Conservation (phyloP, 2,329 filamentous ascomycete species). For the Coniochaeta sp. region DNA sequence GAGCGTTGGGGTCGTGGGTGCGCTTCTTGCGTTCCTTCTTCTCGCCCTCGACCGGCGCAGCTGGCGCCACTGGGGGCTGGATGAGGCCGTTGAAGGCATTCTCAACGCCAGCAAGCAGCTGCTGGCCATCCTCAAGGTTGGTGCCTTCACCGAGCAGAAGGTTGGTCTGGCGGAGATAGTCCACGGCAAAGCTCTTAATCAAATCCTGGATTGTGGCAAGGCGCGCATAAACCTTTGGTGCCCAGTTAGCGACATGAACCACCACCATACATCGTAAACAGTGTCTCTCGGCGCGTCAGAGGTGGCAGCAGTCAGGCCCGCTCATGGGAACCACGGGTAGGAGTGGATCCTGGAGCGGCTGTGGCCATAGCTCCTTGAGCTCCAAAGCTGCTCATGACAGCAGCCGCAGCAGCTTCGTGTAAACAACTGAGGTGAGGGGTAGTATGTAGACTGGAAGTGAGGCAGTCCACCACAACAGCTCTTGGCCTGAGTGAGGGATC, state of each 20-base stretch:
- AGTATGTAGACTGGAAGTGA: neutral
- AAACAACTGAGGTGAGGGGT: neutral
- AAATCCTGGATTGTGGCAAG: constrained; percentile 73
- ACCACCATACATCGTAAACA: neutral
- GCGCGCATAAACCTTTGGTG: constrained; percentile 65
- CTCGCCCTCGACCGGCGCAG: constrained; percentile 44
- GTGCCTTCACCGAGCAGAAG: constrained; percentile 64
- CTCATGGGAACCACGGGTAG: constrained; percentile 9
- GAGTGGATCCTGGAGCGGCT: neutral
- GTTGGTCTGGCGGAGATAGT: constrained; percentile 85
- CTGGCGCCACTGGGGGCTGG: constrained; percentile 27
- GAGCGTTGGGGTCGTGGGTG: constrained; percentile 83
- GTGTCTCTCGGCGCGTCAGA: neutral
- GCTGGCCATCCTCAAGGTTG: constrained; percentile 36
- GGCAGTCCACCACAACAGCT: neutral
- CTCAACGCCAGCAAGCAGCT: constrained; percentile 43
- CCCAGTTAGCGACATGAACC: constrained; percentile 23
- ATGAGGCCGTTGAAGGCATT: constrained; percentile 38
- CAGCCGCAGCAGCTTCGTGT: neutral
- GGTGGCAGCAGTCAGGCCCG: neutral
- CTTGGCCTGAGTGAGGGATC: neutral
- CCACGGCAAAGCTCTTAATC: constrained; percentile 70
- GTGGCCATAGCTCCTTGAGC: constrained; percentile 4
- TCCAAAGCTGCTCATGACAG: neutral
- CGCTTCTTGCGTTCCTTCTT: constrained; percentile 90